Evolutionary conservation across 179 eudicot species (phyloP).

Genomic region (Camellia oleifera): DNA sequence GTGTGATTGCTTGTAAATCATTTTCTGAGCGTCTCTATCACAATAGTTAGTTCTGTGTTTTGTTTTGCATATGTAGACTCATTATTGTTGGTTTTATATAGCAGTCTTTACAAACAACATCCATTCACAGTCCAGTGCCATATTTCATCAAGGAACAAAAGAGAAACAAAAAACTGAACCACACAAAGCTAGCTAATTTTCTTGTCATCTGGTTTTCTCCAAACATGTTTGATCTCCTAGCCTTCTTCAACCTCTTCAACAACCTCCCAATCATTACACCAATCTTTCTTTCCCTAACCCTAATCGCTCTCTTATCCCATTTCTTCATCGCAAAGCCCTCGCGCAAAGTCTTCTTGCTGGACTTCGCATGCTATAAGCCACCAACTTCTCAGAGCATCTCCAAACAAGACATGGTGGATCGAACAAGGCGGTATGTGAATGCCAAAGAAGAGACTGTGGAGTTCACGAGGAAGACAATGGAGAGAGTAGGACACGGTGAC

Average conservation of each 20-base stretch:
- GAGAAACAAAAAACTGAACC: too few relatives aligned
- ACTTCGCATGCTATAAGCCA: conserved; percentile 35
- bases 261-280: background rate
- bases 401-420: background rate
- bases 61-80: too few relatives aligned
- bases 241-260: background rate
- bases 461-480: conserved; percentile 9
- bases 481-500: conserved; percentile 29
- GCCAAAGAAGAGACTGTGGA: conserved; percentile 8
- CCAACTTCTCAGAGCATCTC: conserved; percentile 13
- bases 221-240: background rate
- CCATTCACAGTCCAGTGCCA: too few relatives aligned
- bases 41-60: too few relatives aligned
- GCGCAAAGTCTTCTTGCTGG: conserved; percentile 27
- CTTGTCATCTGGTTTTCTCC: too few relatives aligned
- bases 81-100: too few relatives aligned
- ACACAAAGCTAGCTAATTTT: too few relatives aligned
- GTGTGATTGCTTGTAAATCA: too few relatives aligned
- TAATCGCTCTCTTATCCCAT: background rate
- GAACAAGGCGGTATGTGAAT: background rate
- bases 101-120: too few relatives aligned
- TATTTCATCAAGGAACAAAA: too few relatives aligned
- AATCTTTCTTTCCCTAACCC: background rate
- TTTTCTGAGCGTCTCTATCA: too few relatives aligned
- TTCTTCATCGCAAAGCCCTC: background rate